Conservation (phyloP, 805 yeast genomes). For the Ogataea methanolica region DNA sequence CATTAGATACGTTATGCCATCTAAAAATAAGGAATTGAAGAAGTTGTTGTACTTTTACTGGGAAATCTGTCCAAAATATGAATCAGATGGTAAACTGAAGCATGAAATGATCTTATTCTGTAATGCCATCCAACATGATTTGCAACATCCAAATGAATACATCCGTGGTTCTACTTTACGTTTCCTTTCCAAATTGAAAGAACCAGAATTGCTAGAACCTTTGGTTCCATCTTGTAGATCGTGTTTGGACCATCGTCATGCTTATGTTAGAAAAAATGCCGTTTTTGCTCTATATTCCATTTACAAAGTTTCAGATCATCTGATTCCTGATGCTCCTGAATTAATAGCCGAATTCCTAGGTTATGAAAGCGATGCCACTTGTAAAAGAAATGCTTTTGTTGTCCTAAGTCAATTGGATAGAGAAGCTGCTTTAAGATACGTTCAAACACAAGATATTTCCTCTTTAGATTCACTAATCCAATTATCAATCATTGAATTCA, state of each 20-base stretch:
- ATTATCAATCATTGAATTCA: constrained; percentile 85
- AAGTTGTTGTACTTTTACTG: constrained; percentile 91
- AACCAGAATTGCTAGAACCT: constrained; percentile 92
- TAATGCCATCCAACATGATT: constrained; percentile 94
- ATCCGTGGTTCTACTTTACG: constrained; percentile 94
- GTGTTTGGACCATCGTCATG: constrained; percentile 94
- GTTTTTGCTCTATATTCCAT: constrained; percentile 85
- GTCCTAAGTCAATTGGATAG: constrained; percentile 79
- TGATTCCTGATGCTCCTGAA: constrained; percentile 94
- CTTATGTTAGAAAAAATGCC: constrained; percentile 96
- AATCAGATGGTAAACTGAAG: constrained; percentile 82
- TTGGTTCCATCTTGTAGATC: constrained; percentile 88
- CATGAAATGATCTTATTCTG: constrained; percentile 99
- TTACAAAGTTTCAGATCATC: constrained; percentile 74
- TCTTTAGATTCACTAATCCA: constrained; percentile 79
- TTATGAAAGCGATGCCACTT: constrained; percentile 86
- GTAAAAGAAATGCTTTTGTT: constrained; percentile 92
- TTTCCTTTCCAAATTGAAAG: constrained; percentile 84
- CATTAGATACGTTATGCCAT: constrained; percentile 96
- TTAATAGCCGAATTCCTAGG: constrained; percentile 66
- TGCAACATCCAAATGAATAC: constrained; percentile 97
- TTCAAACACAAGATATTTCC: constrained; percentile 66
- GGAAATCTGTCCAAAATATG: constrained; percentile 95
- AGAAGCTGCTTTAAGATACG: constrained; percentile 75
- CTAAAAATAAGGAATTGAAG: constrained; percentile 84